Evolutionary conservation across 2,329 filamentous ascomycete genomes (phyloP).

Genomic region (Cadophora luteo-olivacea): DNA sequence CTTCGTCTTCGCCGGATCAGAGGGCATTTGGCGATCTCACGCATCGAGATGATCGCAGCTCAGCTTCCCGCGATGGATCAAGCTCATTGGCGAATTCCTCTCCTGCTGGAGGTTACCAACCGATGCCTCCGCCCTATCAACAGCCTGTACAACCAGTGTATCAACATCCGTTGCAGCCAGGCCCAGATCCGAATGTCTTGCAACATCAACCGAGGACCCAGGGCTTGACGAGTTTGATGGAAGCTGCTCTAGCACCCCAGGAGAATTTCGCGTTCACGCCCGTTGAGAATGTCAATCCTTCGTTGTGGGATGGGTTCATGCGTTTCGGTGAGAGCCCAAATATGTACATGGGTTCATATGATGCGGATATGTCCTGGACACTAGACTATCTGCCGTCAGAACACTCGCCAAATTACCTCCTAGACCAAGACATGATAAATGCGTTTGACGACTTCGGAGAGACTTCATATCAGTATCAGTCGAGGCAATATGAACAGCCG

Average conservation of each 20-base stretch:
- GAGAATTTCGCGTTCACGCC: slow-evolving; percentile 31
- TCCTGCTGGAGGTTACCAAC: slow-evolving; percentile 21
- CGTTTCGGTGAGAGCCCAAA: slow-evolving; percentile 34
- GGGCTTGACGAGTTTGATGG: slow-evolving; percentile 41
- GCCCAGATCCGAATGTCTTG: slow-evolving; percentile 18
- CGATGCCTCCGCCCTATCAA: slow-evolving; percentile 15
- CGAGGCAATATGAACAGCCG: slow-evolving; percentile 28
- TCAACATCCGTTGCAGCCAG: slow-evolving; percentile 9
- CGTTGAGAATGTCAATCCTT: slow-evolving; percentile 34
- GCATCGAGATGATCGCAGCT: slow-evolving; percentile 27
- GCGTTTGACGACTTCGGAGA: slow-evolving; percentile 31
- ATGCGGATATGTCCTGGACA: slow-evolving; percentile 43
- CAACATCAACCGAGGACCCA: slow-evolving; percentile 30
- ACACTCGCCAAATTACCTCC: slow-evolving; percentile 32
- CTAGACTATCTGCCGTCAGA: slow-evolving; percentile 37
- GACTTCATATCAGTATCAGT: slow-evolving; percentile 34
- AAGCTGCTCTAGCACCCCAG: slow-evolving; percentile 40
- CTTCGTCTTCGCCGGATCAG: slow-evolving; percentile 22
- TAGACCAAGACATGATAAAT: slow-evolving; percentile 32
- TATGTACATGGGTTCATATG: slow-evolving; percentile 41
- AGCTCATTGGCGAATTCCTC: slow-evolving; percentile 20
- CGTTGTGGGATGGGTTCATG: slow-evolving; percentile 41
- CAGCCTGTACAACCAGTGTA: slow-evolving; percentile 14
- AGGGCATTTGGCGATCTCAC: slow-evolving; percentile 2
- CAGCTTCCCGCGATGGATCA: slow-evolving; percentile 23